Evolutionary conservation across 2,329 filamentous ascomycete genomes (phyloP).

Genomic region (Blastomyces parvus): DNA sequence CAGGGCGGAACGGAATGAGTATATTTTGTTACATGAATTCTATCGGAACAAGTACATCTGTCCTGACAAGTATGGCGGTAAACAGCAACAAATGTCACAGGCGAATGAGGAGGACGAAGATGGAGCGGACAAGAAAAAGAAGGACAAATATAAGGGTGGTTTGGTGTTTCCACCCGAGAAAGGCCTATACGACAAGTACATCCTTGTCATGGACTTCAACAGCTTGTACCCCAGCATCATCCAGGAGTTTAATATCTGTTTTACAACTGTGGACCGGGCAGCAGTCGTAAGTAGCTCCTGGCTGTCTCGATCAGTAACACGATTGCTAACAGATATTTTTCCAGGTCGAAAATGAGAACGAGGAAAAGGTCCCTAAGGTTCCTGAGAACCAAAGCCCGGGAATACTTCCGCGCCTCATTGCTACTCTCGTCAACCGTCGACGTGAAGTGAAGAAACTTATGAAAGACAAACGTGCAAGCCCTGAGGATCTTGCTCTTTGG

Average conservation of each 20-base stretch:
- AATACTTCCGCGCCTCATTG: conserved; percentile 81
- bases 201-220: conserved; percentile 99
- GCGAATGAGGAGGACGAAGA: conserved; percentile 64
- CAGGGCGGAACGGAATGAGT: conserved; percentile 94
- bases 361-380: conserved; percentile 82
- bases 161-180: conserved; percentile 97
- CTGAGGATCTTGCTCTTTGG: conserved; percentile 85
- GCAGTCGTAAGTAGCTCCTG: conserved; percentile 48
- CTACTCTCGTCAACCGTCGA: conserved; percentile 78
- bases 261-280: conserved; percentile 84
- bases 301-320: neutral
- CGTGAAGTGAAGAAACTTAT: conserved; percentile 91
- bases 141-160: conserved; percentile 98
- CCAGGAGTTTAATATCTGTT: conserved; percentile 99
- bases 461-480: conserved; percentile 81
- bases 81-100: conserved; percentile 60
- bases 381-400: conserved; percentile 69
- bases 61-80: conserved; percentile 83
- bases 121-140: conserved; percentile 74
- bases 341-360: conserved; percentile 55
- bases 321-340: neutral
- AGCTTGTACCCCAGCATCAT: conserved; percentile 97
- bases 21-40: conserved; percentile 96
- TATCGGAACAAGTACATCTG: conserved; percentile 96
- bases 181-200: conserved; percentile 94